Evolutionary conservation across 345 rosid species (phyloP).

Genomic region (Salix exigua): DNA sequence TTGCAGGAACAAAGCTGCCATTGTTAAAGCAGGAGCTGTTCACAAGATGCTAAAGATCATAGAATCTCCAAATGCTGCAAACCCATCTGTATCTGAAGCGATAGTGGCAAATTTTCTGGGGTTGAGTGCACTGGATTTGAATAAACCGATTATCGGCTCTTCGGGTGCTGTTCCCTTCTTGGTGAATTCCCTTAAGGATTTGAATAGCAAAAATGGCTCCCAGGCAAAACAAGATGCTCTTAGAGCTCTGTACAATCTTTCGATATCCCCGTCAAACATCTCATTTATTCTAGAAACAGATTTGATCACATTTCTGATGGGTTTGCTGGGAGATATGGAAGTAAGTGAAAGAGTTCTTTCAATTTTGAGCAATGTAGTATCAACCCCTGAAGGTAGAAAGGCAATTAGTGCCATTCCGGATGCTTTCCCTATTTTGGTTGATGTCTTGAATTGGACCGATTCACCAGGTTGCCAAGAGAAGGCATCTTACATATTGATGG

Average conservation of each 20-base stretch:
- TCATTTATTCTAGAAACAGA: constrained; percentile 57
- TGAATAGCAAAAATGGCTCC: constrained; percentile 33
- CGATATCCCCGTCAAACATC: constrained; percentile 59
- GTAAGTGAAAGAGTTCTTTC: constrained; percentile 85
- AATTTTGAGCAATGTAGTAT: constrained; percentile 68
- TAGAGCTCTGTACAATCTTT: constrained; percentile 83
- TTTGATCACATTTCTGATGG: constrained; percentile 54
- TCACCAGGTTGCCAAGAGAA: constrained; percentile 94
- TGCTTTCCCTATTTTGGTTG: constrained; percentile 70
- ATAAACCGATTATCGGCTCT: constrained; percentile 86
- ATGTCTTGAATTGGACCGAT: constrained; percentile 86
- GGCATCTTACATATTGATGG: constrained; percentile 75
- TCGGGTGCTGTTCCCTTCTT: constrained; percentile 83
- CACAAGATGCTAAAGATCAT: constrained; percentile 88
- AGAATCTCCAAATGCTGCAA: constrained; percentile 47
- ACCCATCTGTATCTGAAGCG: constrained; percentile 63
- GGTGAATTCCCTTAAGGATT: constrained; percentile 51
- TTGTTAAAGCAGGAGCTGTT: constrained; percentile 94
- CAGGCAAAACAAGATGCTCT: constrained; percentile 87
- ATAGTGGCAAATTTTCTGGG: constrained; percentile 90
- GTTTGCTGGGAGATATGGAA: constrained; percentile 80
- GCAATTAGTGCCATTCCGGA: constrained; percentile 53
- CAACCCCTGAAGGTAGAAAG: constrained; percentile 81
- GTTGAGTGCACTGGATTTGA: constrained; percentile 81
- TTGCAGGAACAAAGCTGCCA: constrained; percentile 95